Conservation (phyloP, 2,329 filamentous ascomycete species). For the Elsinoe ampelina region DNA sequence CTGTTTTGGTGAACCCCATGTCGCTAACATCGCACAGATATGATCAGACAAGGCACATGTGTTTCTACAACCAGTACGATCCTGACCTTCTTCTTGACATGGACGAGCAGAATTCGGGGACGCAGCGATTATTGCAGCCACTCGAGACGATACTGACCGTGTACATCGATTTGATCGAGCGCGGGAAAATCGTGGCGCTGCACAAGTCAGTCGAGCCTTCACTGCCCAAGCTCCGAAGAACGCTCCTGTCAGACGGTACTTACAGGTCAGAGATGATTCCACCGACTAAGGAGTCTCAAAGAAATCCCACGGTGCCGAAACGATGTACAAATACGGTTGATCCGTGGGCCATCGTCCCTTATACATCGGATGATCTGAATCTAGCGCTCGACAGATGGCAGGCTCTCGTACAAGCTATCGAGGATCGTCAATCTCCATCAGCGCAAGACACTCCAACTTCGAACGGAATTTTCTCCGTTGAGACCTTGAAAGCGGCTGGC, state of each 20-base stretch:
- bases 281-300: not conserved
- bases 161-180: constrained; percentile 28
- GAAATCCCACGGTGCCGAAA: not conserved
- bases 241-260: constrained; percentile 3
- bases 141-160: constrained; percentile 26
- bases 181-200: constrained; percentile 26
- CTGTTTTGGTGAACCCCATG: not conserved
- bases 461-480: constrained; percentile 19
- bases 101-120: not conserved
- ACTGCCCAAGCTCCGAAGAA: not conserved
- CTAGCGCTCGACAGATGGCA: constrained; percentile 25
- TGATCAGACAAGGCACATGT: not conserved
- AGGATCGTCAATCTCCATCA: constrained; percentile 15
- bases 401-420: constrained; percentile 23
- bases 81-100: not conserved
- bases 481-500: constrained; percentile 20
- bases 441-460: not conserved
- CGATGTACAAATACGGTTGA: constrained; percentile 19
- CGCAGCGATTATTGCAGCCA: constrained; percentile 21
- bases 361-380: constrained; percentile 24
- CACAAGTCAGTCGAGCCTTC: constrained; percentile 17
- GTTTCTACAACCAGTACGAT: not conserved
- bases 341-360: constrained; percentile 27
- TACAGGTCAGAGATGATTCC: constrained; percentile 13
- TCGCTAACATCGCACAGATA: not conserved